phyloP scores from a whole-genome alignment of 73 alveolate genomes.

The Paramecium sonneborni region DNA sequence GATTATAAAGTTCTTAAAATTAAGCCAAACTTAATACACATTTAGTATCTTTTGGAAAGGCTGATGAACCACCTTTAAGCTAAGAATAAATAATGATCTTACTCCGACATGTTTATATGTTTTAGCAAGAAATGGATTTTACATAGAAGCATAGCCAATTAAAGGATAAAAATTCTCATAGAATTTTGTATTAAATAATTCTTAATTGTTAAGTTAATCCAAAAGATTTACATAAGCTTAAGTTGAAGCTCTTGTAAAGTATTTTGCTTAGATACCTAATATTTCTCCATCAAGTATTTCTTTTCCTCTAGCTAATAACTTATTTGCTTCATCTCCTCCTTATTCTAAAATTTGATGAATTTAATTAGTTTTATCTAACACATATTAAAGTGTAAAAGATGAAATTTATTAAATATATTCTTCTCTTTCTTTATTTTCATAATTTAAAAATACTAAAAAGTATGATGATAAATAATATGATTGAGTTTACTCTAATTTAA shows the following conservation, averaged over 20 bases:
- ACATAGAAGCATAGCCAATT: not conserved
- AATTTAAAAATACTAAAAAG: not conserved
- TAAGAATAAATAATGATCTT: not conserved
- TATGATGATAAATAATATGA: not conserved
- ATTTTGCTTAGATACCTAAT: not conserved
- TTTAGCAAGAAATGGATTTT: not conserved
- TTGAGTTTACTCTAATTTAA: not conserved
- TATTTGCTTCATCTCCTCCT: not conserved
- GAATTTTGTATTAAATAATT: not conserved
- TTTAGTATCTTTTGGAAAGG: not conserved
- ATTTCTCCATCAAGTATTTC: not conserved
- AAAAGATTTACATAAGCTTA: not conserved
- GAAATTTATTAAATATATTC: not conserved
- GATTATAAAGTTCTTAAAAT: not conserved
- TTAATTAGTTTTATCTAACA: not conserved
- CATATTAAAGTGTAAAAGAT: not conserved
- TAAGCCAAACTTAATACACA: not conserved
- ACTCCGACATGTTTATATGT: not conserved
- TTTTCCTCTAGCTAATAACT: not conserved
- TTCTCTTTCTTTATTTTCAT: not conserved
- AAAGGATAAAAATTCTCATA: not conserved
- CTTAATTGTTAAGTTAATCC: not conserved
- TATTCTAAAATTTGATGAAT: not conserved
- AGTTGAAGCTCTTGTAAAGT: constrained; percentile 1
- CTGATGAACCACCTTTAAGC: constrained; percentile 49